These are phyloP conservation scores for Penicillium goetzii DNA, from an alignment of 495 filamentous ascomycete genomes.

Conservation along the genomic window DNA sequence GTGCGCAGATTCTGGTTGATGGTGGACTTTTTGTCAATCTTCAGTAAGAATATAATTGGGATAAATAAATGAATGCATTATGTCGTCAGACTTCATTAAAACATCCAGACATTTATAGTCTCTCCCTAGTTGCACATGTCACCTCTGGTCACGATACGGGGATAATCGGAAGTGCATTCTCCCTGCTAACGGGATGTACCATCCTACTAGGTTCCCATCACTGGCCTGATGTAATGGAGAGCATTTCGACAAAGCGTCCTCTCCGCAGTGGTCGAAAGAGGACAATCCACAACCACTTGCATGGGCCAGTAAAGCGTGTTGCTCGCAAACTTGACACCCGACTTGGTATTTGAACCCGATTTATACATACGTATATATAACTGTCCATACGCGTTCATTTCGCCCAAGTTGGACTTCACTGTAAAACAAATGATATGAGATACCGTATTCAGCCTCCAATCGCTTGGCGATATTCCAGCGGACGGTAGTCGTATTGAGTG, in stretches of 20 bases:
- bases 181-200: background rate
- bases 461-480: background rate
- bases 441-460: background rate
- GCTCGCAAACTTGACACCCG: background rate
- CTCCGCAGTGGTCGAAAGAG: background rate
- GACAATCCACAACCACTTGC: background rate
- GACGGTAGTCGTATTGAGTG: background rate
- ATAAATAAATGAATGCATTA: background rate
- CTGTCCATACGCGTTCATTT: background rate
- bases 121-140: background rate
- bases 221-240: background rate
- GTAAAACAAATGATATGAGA: background rate
- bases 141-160: background rate
- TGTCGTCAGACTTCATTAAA: background rate
- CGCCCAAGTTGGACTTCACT: background rate
- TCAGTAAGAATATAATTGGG: slow-evolving; percentile 10
- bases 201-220: background rate
- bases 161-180: background rate
- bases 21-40: slow-evolving; percentile 19
- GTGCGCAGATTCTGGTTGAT: slow-evolving; percentile 16
- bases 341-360: background rate
- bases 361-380: too few species aligned
- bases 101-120: background rate
- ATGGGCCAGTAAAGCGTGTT: background rate
- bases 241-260: background rate